A percentile compares a stretch with the other conserved stretches of the same genome.
Conservation (phyloP, 352 stramenopile species). For the Pythium sp. region DNA sequence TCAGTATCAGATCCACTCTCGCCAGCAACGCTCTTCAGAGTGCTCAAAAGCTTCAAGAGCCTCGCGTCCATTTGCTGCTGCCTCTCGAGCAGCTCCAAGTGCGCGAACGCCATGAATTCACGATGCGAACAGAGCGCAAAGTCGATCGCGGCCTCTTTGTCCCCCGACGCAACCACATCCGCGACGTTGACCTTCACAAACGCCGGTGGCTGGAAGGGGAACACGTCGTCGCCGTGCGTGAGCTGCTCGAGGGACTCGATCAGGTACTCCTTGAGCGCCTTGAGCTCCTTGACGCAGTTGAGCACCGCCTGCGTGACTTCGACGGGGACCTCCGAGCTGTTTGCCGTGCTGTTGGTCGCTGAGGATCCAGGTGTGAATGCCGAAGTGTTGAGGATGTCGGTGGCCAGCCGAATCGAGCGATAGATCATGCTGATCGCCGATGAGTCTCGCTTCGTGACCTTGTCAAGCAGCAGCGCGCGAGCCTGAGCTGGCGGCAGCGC, state of each 20-base stretch:
- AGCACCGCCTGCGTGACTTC: slow-evolving; percentile 61
- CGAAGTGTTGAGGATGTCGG: slow-evolving; percentile 58
- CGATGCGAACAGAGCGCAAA: slow-evolving; percentile 53
- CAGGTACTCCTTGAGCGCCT: slow-evolving; percentile 65
- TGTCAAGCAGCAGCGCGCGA: slow-evolving; percentile 41
- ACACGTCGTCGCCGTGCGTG: slow-evolving; percentile 23
- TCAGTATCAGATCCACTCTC: background rate
- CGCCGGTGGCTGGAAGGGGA: slow-evolving; percentile 16
- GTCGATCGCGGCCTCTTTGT: slow-evolving; percentile 53
- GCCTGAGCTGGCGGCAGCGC: slow-evolving; percentile 19
- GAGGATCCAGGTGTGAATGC: slow-evolving; percentile 18
- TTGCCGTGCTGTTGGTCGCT: background rate
- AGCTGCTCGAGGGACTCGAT: slow-evolving; percentile 56
- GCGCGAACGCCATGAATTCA: slow-evolving; percentile 48
- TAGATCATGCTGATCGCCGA: slow-evolving; percentile 61
- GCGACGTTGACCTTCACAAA: slow-evolving; percentile 19
- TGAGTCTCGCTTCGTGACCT: slow-evolving; percentile 58
- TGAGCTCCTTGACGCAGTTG: slow-evolving; percentile 68
- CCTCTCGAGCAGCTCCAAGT: slow-evolving; percentile 32
- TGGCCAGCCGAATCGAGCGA: slow-evolving; percentile 59
- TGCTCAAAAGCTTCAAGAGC: slow-evolving; percentile 26
- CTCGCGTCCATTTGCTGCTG: slow-evolving; percentile 24
- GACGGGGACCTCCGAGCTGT: slow-evolving; percentile 38
- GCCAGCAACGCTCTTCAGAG: slow-evolving; percentile 24
- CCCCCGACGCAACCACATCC: slow-evolving; percentile 21